Evolutionary conservation across 78 protist genomes (phyloP).

Genomic region (Monosiga brevicollis): DNA sequence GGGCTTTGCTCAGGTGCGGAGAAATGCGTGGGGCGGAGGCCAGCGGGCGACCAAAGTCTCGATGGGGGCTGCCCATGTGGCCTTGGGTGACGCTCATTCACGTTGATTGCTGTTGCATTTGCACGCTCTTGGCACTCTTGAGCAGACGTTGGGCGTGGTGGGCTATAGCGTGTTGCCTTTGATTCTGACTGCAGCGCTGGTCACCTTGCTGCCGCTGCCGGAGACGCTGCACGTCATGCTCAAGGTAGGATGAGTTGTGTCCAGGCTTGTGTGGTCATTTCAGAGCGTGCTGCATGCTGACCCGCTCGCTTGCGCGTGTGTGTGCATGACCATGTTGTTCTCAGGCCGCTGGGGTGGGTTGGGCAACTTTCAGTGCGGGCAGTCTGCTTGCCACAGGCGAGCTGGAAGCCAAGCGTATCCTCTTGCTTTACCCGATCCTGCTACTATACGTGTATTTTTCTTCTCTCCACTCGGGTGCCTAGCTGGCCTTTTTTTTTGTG

Average conservation of each 20-base stretch:
- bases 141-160: slow-evolving; percentile 6
- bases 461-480: not conserved
- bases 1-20: not conserved
- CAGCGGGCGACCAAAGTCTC: not conserved
- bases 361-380: slow-evolving; percentile 10
- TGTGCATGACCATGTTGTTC: not conserved
- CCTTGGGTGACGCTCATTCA: not conserved
- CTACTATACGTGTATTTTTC: not conserved
- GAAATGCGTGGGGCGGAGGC: not conserved
- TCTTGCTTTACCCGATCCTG: slow-evolving; percentile 10
- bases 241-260: not conserved
- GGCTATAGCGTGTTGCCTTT: slow-evolving; percentile 14
- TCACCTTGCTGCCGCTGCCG: slow-evolving; percentile 4
- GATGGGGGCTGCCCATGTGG: not conserved
- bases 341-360: not conserved
- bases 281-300: not conserved
- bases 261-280: not conserved
- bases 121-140: not conserved
- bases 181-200: not conserved
- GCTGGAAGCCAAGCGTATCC: not conserved
- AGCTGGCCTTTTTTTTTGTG: no score
- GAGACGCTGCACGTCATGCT: not conserved
- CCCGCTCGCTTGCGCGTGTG: not conserved
- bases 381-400: slow-evolving; percentile 1
- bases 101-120: not conserved